Percentiles rank a stretch among this genome's conserved stretches.
Conservation (phyloP, 345 rosid genomes). For the Hirschfeldia incana region DNA sequence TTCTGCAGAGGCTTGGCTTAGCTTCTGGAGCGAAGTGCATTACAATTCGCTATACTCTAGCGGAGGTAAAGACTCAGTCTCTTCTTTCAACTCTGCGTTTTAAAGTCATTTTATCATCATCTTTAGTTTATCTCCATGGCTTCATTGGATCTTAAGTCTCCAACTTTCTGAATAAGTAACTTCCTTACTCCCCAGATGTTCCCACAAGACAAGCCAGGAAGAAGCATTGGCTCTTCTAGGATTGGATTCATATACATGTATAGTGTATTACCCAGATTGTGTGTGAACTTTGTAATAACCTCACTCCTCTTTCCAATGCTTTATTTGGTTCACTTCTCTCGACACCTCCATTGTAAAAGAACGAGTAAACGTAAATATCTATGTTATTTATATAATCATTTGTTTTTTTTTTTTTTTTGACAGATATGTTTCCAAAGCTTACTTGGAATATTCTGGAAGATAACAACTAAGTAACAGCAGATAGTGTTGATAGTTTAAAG, state of each 20-base stretch:
- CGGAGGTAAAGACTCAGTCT: constrained; percentile 58
- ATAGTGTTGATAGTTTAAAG: background rate
- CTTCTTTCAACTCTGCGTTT: background rate
- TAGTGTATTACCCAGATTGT: constrained; percentile 3
- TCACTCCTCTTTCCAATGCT: constrained; percentile 13
- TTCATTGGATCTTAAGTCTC: constrained; percentile 23
- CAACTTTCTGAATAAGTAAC: constrained; percentile 8
- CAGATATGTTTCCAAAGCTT: background rate
- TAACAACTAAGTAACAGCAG: constrained; percentile 4
- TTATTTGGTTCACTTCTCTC: constrained; percentile 18
- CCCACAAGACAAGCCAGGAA: constrained; percentile 61
- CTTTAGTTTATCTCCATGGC: background rate
- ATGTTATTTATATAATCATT: background rate
- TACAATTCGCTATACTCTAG: constrained; percentile 80
- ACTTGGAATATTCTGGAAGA: background rate
- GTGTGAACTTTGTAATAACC: constrained; percentile 17
- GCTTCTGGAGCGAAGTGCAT: constrained; percentile 99
- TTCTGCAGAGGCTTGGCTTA: constrained; percentile 75
- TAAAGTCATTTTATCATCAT: background rate
- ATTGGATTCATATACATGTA: constrained; percentile 14
- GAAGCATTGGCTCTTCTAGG: constrained; percentile 82
- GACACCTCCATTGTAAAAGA: background rate
- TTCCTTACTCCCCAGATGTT: constrained; percentile 58
- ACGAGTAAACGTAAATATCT: constrained; percentile 11
- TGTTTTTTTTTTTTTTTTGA: background rate